These are phyloP conservation scores for Cladobotryum protrusum DNA, from an alignment of 2,329 filamentous ascomycete genomes.

Conservation along the genomic window DNA sequence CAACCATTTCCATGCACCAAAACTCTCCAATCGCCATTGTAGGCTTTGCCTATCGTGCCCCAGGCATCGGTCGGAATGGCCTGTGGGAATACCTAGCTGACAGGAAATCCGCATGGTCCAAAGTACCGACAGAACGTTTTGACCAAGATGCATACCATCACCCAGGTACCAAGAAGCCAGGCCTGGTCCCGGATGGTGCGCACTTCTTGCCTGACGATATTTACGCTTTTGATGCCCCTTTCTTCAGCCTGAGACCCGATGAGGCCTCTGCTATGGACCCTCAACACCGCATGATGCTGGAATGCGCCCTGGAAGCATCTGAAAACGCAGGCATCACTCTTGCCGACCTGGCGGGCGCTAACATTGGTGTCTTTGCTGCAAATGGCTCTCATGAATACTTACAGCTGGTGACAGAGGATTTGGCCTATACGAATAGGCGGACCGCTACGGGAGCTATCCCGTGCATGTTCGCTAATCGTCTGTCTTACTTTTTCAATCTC, in stretches of 20 bases:
- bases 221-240: constrained; percentile 18
- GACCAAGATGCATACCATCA: constrained; percentile 33
- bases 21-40: no score
- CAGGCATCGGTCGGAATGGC: constrained; percentile 11
- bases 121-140: constrained; percentile 38
- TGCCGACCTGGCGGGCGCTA: constrained; percentile 16
- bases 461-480: constrained; percentile 29
- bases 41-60: no score
- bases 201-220: constrained; percentile 20
- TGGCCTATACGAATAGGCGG: neutral
- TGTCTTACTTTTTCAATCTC: constrained; percentile 34
- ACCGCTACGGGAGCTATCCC: no score
- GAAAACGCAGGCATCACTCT: constrained; percentile 25
- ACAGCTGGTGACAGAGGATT: constrained; percentile 39
- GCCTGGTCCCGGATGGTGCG: constrained; percentile 12
- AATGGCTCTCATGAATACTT: constrained; percentile 41
- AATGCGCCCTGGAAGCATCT: constrained; percentile 17
- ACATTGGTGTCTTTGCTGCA: constrained; percentile 28
- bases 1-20: no score
- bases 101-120: constrained; percentile 28
- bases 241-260: constrained; percentile 18
- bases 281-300: constrained; percentile 17
- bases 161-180: constrained; percentile 16
- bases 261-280: no score
- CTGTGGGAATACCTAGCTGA: constrained; percentile 13